Base-by-base conservation (phyloP, 2,329 filamentous ascomycete species). In the Ophiostoma sp. region DNA sequence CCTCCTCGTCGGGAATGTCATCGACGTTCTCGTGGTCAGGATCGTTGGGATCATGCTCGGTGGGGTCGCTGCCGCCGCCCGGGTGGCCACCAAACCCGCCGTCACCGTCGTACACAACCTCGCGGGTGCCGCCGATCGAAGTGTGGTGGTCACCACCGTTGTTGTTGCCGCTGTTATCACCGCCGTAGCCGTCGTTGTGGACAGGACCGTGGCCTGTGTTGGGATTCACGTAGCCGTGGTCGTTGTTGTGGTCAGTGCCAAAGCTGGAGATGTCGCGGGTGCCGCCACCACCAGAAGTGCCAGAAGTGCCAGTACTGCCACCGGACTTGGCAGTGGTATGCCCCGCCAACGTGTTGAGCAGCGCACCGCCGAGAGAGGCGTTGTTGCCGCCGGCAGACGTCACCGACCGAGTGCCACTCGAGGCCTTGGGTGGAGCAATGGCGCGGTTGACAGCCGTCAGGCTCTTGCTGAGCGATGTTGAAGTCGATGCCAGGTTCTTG, bases 181-280 rank as follows among this genome's bases (percentile, higher is more conserved):
- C 19, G 39, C 12, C 52, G 22, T 55, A 55, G 2, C 52, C 25
- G 28, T 8, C 6, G 55, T 19, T 25, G 17, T 31, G 50, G 50
- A 7, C 31, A 63, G 17, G 3, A 9, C n/a, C 28, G 19, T 42
- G n/a, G 11, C 57, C 57, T 3, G 57, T 63, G 57, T 63, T 36
- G 57, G 28, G 28, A 6, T 63, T 36, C 15, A 33, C 57, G 17
- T 36, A 8, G 33, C 57, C 57, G 52, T 52, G 48, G 19, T 25
- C 22, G 12, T 57, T 28, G 57, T 39, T 9, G n/a, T 36, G 6
- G 36, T 31, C 22, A 4, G 17, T n/a, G 36, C 39, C 15, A 7
- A 66, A 11, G n/a, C 33, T 64, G 61, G 61, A 64, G 19, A 64
- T 42, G 33, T 64, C 61, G 9, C 36, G 61, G 22, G 61, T 64